Evolutionary conservation across 176 grass and related monocot genomes (phyloP).

Genomic region (Bonia amplexicaulis): DNA sequence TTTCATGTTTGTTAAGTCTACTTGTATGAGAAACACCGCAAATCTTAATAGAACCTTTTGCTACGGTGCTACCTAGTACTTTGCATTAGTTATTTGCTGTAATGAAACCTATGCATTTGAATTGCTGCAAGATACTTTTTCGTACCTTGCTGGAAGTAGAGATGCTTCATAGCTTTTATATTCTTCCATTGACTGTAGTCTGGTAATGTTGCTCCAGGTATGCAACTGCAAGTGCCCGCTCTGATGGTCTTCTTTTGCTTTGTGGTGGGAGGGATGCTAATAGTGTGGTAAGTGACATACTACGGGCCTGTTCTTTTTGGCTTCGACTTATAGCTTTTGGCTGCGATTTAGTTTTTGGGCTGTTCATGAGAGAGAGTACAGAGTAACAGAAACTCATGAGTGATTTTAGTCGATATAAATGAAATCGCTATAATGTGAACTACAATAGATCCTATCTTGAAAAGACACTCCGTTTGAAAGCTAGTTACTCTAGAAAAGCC

Average conservation of each 20-base stretch:
- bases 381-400: too few relatives aligned
- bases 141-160: conserved; percentile 12
- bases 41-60: conserved; percentile 2
- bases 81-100: conserved; percentile 1
- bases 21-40: background rate
- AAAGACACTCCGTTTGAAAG: too few relatives aligned
- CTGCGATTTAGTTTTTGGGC: too few relatives aligned
- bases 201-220: conserved; percentile 60
- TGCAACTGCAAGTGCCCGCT: conserved; percentile 93
- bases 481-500: too few relatives aligned
- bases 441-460: too few relatives aligned
- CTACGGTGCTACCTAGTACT: background rate
- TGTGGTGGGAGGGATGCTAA: conserved; percentile 97
- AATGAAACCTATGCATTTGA: background rate
- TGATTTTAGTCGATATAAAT: too few relatives aligned
- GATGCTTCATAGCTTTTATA: background rate
- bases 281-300: conserved; percentile 81
- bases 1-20: background rate
- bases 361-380: too few relatives aligned
- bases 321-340: too few relatives aligned
- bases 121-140: background rate
- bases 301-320: too few relatives aligned
- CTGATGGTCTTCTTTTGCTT: conserved; percentile 94
- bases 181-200: conserved; percentile 13
- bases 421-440: too few relatives aligned